phyloP scores from a whole-genome alignment of 2,329 filamentous ascomycete species.

The Hypoxylon sp. region DNA sequence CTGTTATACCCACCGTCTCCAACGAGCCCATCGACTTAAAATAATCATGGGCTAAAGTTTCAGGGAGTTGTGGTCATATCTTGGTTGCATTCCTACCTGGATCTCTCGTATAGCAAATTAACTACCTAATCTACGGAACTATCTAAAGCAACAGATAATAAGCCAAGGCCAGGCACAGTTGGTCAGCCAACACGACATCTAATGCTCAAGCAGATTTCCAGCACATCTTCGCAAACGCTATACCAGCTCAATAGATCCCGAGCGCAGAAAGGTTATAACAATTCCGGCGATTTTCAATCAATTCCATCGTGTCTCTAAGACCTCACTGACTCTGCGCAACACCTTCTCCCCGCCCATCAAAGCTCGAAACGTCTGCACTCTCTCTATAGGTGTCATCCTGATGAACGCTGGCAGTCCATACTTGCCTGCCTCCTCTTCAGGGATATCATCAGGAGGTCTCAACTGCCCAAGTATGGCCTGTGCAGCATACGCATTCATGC shows the following conservation, averaged over 20 bases:
- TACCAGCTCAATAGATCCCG: conserved; percentile 1
- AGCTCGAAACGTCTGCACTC: conserved; percentile 64
- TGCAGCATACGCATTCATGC: conserved; percentile 80
- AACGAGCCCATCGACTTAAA: neutral
- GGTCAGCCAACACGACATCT: conserved; percentile 7
- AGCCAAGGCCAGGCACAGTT: conserved; percentile 9
- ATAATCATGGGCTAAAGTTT: neutral
- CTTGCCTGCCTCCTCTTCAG: conserved; percentile 32
- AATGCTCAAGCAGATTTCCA: conserved; percentile 2
- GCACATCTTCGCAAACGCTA: neutral
- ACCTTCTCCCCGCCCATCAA: conserved; percentile 69
- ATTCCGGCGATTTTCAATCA: conserved; percentile 8
- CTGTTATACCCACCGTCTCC: neutral
- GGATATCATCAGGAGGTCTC: conserved; percentile 54
- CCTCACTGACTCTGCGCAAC: conserved; percentile 64
- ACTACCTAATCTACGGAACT: conserved; percentile 7
- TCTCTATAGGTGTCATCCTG: conserved; percentile 67
- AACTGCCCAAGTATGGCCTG: conserved; percentile 72
- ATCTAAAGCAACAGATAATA: conserved; percentile 4
- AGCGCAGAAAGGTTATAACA: conserved; percentile 4
- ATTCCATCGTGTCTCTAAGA: conserved; percentile 68
- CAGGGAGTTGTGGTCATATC: neutral
- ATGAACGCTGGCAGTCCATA: conserved; percentile 70
- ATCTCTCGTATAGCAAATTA: neutral
- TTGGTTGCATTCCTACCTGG: neutral